Evolutionary conservation across 106 monocot species (phyloP).

Genomic region (Cymbidium sinense): DNA sequence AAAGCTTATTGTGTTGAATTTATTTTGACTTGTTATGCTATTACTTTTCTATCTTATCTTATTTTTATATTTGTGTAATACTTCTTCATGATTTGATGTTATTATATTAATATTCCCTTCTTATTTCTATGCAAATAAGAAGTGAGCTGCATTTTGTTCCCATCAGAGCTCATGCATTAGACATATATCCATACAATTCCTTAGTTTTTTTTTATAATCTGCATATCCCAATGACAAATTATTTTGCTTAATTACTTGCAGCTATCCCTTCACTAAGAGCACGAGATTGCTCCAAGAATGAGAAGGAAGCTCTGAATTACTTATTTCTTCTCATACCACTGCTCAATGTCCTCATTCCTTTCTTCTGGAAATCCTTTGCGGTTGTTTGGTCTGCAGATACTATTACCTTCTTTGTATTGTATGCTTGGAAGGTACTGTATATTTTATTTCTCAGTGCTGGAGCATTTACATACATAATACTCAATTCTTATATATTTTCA

Average conservation of each 20-base stretch:
- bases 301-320: slow-evolving; percentile 98
- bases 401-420: slow-evolving; percentile 72
- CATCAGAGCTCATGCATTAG: no score
- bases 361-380: slow-evolving; percentile 84
- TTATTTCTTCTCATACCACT: slow-evolving; percentile 81
- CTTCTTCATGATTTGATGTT: no score
- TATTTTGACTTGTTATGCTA: no score
- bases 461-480: no score
- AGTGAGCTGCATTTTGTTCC: no score
- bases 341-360: slow-evolving; percentile 75
- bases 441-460: background rate
- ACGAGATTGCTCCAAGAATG: slow-evolving; percentile 85
- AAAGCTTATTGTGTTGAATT: no score
- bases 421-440: slow-evolving; percentile 83
- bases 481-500: no score
- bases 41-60: no score
- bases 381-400: slow-evolving; percentile 96
- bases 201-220: background rate
- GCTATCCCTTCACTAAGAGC: slow-evolving; percentile 89
- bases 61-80: no score
- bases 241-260: slow-evolving; percentile 20
- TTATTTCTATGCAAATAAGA: no score
- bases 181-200: no score
- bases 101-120: no score
- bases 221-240: background rate